A percentile compares a stretch with the other conserved stretches of the same genome.
Conservation (phyloP, 2,329 filamentous ascomycete species). For the Xylariales sp. region DNA sequence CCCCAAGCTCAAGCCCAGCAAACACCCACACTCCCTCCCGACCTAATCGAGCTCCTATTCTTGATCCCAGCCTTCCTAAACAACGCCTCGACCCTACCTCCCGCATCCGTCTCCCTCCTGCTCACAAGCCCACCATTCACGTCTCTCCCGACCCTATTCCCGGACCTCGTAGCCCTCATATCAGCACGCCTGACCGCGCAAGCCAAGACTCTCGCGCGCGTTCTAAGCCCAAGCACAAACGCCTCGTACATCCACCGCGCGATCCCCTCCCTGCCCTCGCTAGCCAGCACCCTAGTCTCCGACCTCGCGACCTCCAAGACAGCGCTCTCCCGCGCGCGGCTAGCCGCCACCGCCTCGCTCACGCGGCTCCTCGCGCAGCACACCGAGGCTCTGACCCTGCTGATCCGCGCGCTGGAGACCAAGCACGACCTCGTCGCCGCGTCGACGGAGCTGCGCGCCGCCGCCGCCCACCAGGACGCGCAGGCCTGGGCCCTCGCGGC, state of each 20-base stretch:
- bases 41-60: conserved; percentile 65
- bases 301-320: conserved; percentile 45
- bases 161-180: conserved; percentile 59
- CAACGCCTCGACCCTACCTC: conserved; percentile 51
- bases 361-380: conserved; percentile 55
- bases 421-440: conserved; percentile 66
- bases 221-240: conserved; percentile 62
- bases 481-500: conserved; percentile 55
- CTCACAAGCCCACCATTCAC: conserved; percentile 63
- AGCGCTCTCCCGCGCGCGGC: conserved; percentile 54
- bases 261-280: conserved; percentile 61
- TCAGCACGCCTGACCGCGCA: conserved; percentile 62
- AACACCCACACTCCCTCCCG: conserved; percentile 50
- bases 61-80: conserved; percentile 64
- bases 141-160: conserved; percentile 60
- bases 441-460: conserved; percentile 63
- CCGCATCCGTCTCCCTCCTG: conserved; percentile 56
- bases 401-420: conserved; percentile 64
- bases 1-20: conserved; percentile 36
- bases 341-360: conserved; percentile 54
- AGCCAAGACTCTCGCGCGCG: conserved; percentile 61
- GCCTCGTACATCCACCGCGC: conserved; percentile 68
- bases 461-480: conserved; percentile 58
- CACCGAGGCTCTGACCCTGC: conserved; percentile 53
- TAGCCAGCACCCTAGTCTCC: conserved; percentile 53